Percentiles rank a stretch among this genome's conserved stretches.
These are phyloP conservation scores for Leccinum variicolor DNA, from an alignment of 768 basidiomycete genomes.

Conservation along the genomic window DNA sequence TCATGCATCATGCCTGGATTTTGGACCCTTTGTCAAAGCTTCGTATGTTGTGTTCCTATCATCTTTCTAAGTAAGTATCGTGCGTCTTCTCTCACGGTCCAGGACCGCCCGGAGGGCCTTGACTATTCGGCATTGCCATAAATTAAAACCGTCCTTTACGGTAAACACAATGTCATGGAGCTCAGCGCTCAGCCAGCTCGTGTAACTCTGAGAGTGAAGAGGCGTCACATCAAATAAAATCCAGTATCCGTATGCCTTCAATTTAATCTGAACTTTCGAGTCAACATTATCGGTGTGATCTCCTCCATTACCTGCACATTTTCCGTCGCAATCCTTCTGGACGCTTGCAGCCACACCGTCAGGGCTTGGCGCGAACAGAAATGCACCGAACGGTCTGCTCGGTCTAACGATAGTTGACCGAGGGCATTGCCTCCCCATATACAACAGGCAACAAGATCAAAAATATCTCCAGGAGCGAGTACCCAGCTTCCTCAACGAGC, in stretches of 20 bases:
- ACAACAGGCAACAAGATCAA: background rate
- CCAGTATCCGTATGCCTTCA: background rate
- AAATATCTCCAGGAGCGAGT: slow-evolving; percentile 7
- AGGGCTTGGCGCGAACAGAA: background rate
- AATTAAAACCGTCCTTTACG: too few species aligned
- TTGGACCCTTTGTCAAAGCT: too few species aligned
- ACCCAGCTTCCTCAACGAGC: slow-evolving; percentile 1
- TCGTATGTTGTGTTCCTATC: too few species aligned
- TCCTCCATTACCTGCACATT: background rate
- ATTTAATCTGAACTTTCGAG: background rate
- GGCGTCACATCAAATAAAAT: background rate
- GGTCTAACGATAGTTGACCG: background rate
- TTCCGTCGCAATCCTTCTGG: background rate
- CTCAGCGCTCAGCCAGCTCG: too few species aligned
- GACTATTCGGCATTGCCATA: too few species aligned
- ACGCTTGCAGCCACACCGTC: background rate
- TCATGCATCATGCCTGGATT: too few species aligned
- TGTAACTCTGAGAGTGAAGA: background rate
- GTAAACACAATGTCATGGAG: too few species aligned
- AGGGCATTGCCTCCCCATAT: slow-evolving; percentile 6
- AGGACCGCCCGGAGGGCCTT: too few species aligned
- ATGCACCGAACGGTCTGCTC: background rate
- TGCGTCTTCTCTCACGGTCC: too few species aligned
- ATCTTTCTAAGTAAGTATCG: too few species aligned
- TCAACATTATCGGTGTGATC: background rate